These are phyloP conservation scores for Mycena olivaceomarginata DNA, from an alignment of 768 basidiomycete genomes.

Conservation along the genomic window DNA sequence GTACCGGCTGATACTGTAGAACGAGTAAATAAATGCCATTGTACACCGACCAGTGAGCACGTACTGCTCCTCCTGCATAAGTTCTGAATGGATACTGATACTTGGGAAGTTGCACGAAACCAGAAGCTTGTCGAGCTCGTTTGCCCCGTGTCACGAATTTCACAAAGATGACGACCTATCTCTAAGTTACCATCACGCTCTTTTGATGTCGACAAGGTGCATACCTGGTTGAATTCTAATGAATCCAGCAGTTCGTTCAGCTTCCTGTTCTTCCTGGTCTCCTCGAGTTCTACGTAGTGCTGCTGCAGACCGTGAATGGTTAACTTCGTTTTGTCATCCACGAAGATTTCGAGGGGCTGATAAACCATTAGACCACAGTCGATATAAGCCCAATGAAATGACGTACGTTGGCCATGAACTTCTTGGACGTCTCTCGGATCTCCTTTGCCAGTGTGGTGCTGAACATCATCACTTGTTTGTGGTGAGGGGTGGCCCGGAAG, in stretches of 20 bases:
- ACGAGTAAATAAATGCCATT: conserved; percentile 2
- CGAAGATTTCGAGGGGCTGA: conserved; percentile 99
- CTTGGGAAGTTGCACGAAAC: conserved; percentile 99
- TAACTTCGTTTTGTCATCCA: conserved; percentile 99
- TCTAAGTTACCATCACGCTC: neutral
- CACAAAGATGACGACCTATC: conserved; percentile 98
- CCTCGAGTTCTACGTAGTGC: conserved; percentile 98
- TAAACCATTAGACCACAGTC: conserved; percentile 24
- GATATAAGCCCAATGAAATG: neutral
- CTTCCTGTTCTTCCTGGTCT: conserved; percentile 96
- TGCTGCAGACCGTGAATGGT: conserved; percentile 99
- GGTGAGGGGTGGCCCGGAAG: conserved; percentile 51
- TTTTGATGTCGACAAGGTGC: conserved; percentile 31
- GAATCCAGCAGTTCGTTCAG: conserved; percentile 96
- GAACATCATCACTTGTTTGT: conserved; percentile 99
- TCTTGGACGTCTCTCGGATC: conserved; percentile 98
- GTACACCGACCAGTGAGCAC: conserved; percentile 50
- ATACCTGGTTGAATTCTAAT: conserved; percentile 98
- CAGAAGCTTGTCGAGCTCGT: conserved; percentile 95
- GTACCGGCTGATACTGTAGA: conserved; percentile 90
- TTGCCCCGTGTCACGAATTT: conserved; percentile 97
- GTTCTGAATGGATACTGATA: conserved; percentile 96
- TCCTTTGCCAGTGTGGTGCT: conserved; percentile 98
- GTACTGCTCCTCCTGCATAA: conserved; percentile 97
- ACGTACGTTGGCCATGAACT: conserved; percentile 96